Conservation (phyloP, 2,329 filamentous ascomycete genomes). For the Bretziella fagacearum region DNA sequence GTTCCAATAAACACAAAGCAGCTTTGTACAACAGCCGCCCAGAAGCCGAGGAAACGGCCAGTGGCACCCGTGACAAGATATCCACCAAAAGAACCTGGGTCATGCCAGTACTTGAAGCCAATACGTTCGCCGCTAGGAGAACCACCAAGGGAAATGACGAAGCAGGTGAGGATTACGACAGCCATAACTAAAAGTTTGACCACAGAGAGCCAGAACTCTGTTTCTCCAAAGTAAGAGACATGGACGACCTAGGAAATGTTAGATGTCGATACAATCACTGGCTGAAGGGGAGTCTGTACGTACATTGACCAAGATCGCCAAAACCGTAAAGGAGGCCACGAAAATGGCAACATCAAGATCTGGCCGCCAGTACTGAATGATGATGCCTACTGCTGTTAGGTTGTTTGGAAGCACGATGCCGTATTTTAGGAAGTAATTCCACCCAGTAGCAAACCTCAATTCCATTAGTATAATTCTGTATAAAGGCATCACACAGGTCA, state of each 20-base stretch:
- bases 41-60: slow-evolving; percentile 26
- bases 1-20: slow-evolving; percentile 24
- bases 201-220: slow-evolving; percentile 31
- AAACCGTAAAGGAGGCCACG: slow-evolving; percentile 22
- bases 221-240: slow-evolving; percentile 28
- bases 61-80: slow-evolving; percentile 21
- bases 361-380: slow-evolving; percentile 23
- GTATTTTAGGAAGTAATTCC: slow-evolving; percentile 24
- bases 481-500: background rate
- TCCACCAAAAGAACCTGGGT: slow-evolving; percentile 27
- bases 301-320: slow-evolving; percentile 22
- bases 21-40: slow-evolving; percentile 24
- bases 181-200: slow-evolving; percentile 29
- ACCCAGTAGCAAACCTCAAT: slow-evolving; percentile 26
- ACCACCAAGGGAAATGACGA: slow-evolving; percentile 25
- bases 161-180: slow-evolving; percentile 23
- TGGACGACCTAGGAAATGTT: slow-evolving; percentile 18
- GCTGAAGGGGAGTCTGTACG: background rate
- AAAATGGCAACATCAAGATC: slow-evolving; percentile 24
- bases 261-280: background rate
- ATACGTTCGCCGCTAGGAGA: slow-evolving; percentile 23
- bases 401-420: slow-evolving; percentile 24
- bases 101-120: slow-evolving; percentile 28
- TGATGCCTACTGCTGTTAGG: slow-evolving; percentile 24
- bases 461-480: background rate